Evolutionary conservation across 2,329 filamentous ascomycete genomes (phyloP).

Genomic region (Cercospora sp.): DNA sequence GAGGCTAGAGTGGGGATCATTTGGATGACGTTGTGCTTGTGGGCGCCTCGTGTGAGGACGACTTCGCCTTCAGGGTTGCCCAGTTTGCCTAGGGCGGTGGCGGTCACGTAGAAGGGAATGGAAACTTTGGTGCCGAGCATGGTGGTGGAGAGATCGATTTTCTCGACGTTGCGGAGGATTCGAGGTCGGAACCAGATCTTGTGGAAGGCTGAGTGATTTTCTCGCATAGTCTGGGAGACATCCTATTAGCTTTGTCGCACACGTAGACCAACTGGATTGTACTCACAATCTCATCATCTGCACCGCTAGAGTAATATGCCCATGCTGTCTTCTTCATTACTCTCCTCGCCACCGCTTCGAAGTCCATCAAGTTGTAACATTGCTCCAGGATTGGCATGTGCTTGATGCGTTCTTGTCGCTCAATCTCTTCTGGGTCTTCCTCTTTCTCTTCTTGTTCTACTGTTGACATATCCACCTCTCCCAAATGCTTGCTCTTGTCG

Average conservation of each 20-base stretch:
- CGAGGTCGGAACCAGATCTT: slow-evolving; percentile 95
- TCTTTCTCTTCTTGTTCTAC: slow-evolving; percentile 68
- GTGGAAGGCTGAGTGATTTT: slow-evolving; percentile 95
- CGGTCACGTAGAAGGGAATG: slow-evolving; percentile 94
- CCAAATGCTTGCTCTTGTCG: slow-evolving; percentile 80
- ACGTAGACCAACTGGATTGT: neutral
- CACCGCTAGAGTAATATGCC: slow-evolving; percentile 96
- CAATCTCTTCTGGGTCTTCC: slow-evolving; percentile 69
- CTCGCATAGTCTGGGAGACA: slow-evolving; percentile 58
- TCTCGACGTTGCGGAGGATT: slow-evolving; percentile 84
- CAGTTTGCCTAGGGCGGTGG: slow-evolving; percentile 92
- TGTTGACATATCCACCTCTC: slow-evolving; percentile 83
- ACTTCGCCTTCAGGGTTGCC: slow-evolving; percentile 94
- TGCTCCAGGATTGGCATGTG: slow-evolving; percentile 78
- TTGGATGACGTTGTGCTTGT: slow-evolving; percentile 86
- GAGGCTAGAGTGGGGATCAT: slow-evolving; percentile 98
- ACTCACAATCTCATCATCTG: slow-evolving; percentile 61
- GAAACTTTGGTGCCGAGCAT: slow-evolving; percentile 87
- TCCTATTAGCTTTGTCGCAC: neutral
- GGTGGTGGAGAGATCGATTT: slow-evolving; percentile 81
- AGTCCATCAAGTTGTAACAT: slow-evolving; percentile 93
- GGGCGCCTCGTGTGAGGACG: slow-evolving; percentile 78
- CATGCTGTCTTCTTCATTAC: slow-evolving; percentile 97
- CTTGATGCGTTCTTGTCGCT: slow-evolving; percentile 66
- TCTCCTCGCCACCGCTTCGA: slow-evolving; percentile 84